Evolutionary conservation across 1,284 basidiomycete species (phyloP), one percentile per base, ranked within the genome.

Genomic region (Cystobasidium slooffiae): DNA sequence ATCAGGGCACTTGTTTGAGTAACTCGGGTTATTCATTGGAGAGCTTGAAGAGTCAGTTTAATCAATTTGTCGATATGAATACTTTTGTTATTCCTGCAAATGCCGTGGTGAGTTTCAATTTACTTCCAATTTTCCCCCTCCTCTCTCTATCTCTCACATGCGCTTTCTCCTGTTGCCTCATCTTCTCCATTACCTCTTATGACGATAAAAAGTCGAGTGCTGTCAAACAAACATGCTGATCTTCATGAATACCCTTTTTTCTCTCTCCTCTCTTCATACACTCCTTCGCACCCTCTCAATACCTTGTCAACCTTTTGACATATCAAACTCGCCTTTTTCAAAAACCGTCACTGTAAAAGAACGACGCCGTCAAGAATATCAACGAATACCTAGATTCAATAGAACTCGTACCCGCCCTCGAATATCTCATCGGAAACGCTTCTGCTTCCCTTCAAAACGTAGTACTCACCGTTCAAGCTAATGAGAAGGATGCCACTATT

Each of bases 381-480:
- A 73, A 53, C 12, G 55, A 62, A 7, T 73, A 66, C 18, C 41
- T 73, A 0, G 41, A 65, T 44, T 55, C 49, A 4, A 41, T 56
- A 22, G 62, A 65, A 22, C 70, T 73, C 10, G 63, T 66, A 6
- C 70, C 70, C 14, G 39, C 53, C 16, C 55, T 69, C 56, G 61
- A 72, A 37, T 72, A 72, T 31, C 62, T 66, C 70, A 66, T 73
- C 43, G 63, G 70, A 37, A 73, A 73, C 41, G 62, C 70, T 9
- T 44, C 70, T 43, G 12, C 65, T 20, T 62, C 70, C 0, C 56
- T 73, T 20, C 70, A 66, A 31, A 73, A 73, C 24, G 70, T 73
- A 3, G 58, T 66, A 16, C 66, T 68, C n/a, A 43, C 66, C 12
- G 51, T 59, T 31, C 53, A 51, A 24, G 74, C 74, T 22, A 69